Conservation (phyloP, 352 stramenopile genomes). For the Elongisporangium undulatum region DNA sequence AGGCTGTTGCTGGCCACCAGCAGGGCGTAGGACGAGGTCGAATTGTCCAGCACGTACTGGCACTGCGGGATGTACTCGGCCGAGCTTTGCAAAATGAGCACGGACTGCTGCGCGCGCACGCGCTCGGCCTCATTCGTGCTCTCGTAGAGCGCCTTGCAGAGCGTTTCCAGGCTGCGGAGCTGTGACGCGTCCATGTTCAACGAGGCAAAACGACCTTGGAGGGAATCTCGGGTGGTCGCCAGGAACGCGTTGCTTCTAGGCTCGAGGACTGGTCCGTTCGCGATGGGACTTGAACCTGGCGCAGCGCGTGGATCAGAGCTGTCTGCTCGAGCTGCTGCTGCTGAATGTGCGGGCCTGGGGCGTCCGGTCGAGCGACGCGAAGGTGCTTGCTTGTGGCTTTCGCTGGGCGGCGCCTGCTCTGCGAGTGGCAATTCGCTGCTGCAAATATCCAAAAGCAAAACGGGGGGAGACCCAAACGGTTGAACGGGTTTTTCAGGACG, state of each 20-base stretch:
- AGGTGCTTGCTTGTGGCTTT: neutral
- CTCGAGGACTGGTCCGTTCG: neutral
- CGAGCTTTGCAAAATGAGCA: conserved; percentile 86
- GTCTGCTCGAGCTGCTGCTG: neutral
- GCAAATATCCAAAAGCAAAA: neutral
- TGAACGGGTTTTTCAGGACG: neutral
- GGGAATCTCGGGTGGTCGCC: neutral
- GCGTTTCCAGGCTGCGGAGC: conserved; percentile 71
- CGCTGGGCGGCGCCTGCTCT: neutral
- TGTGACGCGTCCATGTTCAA: conserved; percentile 67
- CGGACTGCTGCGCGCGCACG: conserved; percentile 71
- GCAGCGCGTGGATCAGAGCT: neutral
- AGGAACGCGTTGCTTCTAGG: neutral
- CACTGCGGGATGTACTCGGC: conserved; percentile 98
- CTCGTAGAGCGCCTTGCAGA: conserved; percentile 80
- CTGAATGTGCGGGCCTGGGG: neutral
- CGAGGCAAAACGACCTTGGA: neutral
- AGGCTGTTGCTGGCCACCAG: conserved; percentile 95
- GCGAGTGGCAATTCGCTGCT: neutral
- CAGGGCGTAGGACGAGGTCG: conserved; percentile 93
- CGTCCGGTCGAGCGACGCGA: neutral
- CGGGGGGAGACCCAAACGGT: neutral
- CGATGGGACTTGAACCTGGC: neutral
- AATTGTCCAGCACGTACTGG: conserved; percentile 98
- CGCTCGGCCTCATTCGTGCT: conserved; percentile 69